Evolutionary conservation across 352 stramenopile species (phyloP), one percentile per base, ranked within the genome.

Genomic region (Phytophthora palmivora): DNA sequence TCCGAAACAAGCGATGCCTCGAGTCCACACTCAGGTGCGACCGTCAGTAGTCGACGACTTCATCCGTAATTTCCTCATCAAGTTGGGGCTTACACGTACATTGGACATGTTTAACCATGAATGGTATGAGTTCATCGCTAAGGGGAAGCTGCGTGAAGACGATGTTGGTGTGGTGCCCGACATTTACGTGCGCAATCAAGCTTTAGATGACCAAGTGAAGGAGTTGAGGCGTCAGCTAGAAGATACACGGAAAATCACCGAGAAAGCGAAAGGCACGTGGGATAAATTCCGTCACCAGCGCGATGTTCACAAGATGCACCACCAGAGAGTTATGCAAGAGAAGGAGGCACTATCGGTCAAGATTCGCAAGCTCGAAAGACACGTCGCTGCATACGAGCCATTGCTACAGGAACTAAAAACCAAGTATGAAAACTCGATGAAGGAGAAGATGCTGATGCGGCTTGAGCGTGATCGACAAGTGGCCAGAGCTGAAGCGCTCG

Each of bases 361-460:
- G 70, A 94, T 98, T 53, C 92, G 89, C 59, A 92, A 92, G 28
- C 76, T 98, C 18, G 91, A 97, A 51, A 89, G 94, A 34, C 92
- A 98, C 59, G 91, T 94, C 18, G 78, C 91, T 9, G 78, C 88
- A 3, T 98, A 98, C 60, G 95, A 98, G 69, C 95, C 94, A 28
- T 72, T 97, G 56, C 79, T 98, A 11, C 79, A 96, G 53, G 94
- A 98, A 58, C 77, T 98, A 26, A 95, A 97, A 59, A 65, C 76
- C 50, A 98, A 98, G 72, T 98, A 98, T 66, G 90, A 97, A 64
- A 90, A 91, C 43, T 92, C 91, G 6, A 98, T 98, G 88, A 98
- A 98, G 69, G 95, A 98, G 68, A 98, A 98, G 67, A 98, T 98
- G 94, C 88, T 98, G 26, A 97, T 98, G 85, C 87, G 91, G 6